Evolutionary conservation across 805 yeast species (phyloP).

Genomic region (Spathaspora boniae): DNA sequence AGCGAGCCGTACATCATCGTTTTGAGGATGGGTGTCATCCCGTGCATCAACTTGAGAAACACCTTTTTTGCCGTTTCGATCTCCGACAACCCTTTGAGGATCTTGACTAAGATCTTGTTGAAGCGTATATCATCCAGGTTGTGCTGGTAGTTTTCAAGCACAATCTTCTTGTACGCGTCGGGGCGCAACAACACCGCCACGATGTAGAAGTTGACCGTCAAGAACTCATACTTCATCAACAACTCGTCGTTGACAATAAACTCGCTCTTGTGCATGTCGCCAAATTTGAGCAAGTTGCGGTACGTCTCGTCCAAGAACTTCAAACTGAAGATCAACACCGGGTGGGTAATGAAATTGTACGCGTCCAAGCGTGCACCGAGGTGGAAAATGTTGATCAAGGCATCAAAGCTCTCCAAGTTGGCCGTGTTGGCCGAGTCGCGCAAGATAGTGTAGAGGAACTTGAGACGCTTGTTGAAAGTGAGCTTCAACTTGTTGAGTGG

Average conservation of each 20-base stretch:
- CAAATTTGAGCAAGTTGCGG: constrained; percentile 17
- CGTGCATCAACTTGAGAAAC: constrained; percentile 22
- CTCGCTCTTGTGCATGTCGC: constrained; percentile 11
- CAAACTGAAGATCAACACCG: constrained; percentile 26
- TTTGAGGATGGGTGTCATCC: constrained; percentile 22
- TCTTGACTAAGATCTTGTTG: constrained; percentile 23
- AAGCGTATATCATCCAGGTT: constrained; percentile 22
- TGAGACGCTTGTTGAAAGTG: constrained; percentile 35
- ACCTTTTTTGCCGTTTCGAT: constrained; percentile 16
- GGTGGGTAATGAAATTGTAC: constrained; percentile 17
- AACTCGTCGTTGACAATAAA: constrained; percentile 12
- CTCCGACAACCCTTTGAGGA: constrained; percentile 29
- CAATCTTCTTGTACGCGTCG: constrained; percentile 22
- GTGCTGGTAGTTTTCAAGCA: constrained; percentile 21
- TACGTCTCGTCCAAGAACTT: constrained; percentile 31
- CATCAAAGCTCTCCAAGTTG: constrained; percentile 32
- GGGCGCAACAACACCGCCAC: constrained; percentile 37
- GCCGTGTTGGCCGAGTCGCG: constrained; percentile 24
- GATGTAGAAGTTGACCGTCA: constrained; percentile 26
- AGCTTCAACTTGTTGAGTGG: constrained; percentile 27
- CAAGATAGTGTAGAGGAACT: constrained; percentile 25
- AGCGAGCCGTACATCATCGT: constrained; percentile 23
- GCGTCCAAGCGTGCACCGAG: constrained; percentile 29
- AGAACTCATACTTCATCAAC: constrained; percentile 17
- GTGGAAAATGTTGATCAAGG: constrained; percentile 32